Conservation (phyloP, 768 basidiomycete genomes). For the Daedaleopsis sinensis region DNA sequence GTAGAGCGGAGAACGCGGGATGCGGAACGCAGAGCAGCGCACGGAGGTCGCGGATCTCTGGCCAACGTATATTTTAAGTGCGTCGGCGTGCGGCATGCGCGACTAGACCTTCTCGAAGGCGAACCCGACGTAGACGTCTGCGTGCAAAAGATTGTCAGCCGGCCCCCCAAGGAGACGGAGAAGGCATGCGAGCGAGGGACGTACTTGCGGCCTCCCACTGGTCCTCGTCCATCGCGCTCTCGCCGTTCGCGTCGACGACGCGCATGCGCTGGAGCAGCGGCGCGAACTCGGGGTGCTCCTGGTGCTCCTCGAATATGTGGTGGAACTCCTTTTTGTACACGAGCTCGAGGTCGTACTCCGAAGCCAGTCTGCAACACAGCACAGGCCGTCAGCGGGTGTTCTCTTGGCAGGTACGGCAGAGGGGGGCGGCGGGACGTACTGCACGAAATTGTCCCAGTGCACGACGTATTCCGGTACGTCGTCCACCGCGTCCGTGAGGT, state of each 20-base stretch:
- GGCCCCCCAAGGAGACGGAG: too few species aligned
- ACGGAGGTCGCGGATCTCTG: background rate
- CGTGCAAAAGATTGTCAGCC: background rate
- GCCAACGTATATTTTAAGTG: background rate
- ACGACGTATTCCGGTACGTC: slow-evolving; percentile 98
- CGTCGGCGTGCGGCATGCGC: background rate
- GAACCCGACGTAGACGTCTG: slow-evolving; percentile 94
- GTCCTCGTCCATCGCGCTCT: slow-evolving; percentile 90
- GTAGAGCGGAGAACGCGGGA: background rate
- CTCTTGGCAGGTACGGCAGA: slow-evolving; percentile 14
- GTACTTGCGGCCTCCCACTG: slow-evolving; percentile 99
- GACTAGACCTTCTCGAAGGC: slow-evolving; percentile 72
- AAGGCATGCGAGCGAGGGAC: slow-evolving; percentile 35
- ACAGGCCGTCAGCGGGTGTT: slow-evolving; percentile 6
- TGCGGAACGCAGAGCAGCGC: background rate
- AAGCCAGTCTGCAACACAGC: slow-evolving; percentile 65
- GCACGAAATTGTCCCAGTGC: slow-evolving; percentile 90
- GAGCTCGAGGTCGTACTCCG: slow-evolving; percentile 73
- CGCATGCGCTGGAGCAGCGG: slow-evolving; percentile 89
- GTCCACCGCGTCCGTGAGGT: slow-evolving; percentile 92
- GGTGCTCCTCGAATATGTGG: slow-evolving; percentile 82
- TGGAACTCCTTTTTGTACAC: slow-evolving; percentile 90
- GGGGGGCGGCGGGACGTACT: slow-evolving; percentile 50
- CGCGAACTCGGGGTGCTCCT: slow-evolving; percentile 77
- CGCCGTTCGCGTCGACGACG: slow-evolving; percentile 83